Conservation (phyloP, 2,329 filamentous ascomycete genomes). For the Diaporthe ilicicola region DNA sequence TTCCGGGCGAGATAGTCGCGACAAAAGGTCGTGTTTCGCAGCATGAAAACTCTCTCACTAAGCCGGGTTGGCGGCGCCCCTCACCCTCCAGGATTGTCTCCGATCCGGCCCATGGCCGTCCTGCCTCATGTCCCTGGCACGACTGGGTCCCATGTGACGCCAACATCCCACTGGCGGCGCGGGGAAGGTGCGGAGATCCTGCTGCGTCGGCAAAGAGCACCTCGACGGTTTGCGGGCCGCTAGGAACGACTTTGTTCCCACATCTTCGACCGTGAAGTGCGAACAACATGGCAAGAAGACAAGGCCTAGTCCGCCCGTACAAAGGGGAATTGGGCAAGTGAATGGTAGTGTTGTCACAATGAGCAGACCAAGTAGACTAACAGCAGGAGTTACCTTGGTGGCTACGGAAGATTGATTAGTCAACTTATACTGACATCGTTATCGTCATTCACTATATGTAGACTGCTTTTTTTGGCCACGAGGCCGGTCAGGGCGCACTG, state of each 20-base stretch:
- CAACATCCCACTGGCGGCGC: background rate
- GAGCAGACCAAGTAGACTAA: too few relatives aligned
- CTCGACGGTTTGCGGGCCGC: background rate
- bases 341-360: too few relatives aligned
- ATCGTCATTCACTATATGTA: too few relatives aligned
- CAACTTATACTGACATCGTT: too few relatives aligned
- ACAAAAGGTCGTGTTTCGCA: background rate
- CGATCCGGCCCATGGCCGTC: background rate
- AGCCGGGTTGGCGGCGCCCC: background rate
- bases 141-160: constrained; percentile 12
- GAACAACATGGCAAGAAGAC: too few relatives aligned
- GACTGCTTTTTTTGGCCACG: too few relatives aligned
- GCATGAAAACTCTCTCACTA: constrained; percentile 12
- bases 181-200: constrained; percentile 25
- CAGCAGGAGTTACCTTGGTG: too few relatives aligned
- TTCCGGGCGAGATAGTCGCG: constrained; percentile 1
- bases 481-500: too few relatives aligned
- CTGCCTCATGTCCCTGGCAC: background rate
- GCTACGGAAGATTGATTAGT: too few relatives aligned
- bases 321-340: too few relatives aligned
- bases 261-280: background rate
- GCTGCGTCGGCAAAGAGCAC: constrained; percentile 4
- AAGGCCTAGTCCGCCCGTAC: too few relatives aligned
- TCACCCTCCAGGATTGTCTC: background rate
- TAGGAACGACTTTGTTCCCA: constrained; percentile 29